Evolutionary conservation across 1,284 basidiomycete species (phyloP).

Genomic region (Fomitiporia mediterranea): DNA sequence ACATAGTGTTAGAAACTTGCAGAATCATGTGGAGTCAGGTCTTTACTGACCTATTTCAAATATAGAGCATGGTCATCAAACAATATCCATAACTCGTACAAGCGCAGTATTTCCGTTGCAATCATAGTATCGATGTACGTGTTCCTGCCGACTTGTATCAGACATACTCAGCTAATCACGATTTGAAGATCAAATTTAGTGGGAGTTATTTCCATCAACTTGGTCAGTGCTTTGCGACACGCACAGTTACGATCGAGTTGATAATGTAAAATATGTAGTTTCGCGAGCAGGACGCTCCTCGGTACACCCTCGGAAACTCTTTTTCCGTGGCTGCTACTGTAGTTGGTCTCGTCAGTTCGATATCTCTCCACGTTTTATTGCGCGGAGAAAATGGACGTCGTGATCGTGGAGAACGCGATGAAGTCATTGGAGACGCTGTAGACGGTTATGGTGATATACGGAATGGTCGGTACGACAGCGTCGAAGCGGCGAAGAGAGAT

Average conservation of each 20-base stretch:
- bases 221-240: conserved; percentile 30
- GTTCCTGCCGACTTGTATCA: neutral
- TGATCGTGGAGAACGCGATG: conserved; percentile 42
- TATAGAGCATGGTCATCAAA: conserved; percentile 59
- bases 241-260: conserved; percentile 15
- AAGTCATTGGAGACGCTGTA: conserved; percentile 36
- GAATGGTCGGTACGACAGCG: conserved; percentile 38
- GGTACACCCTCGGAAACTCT: conserved; percentile 47
- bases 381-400: conserved; percentile 40
- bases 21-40: no score
- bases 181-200: conserved; percentile 39
- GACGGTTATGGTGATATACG: conserved; percentile 11
- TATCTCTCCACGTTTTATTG: conserved; percentile 34
- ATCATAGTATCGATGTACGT: conserved; percentile 52
- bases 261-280: conserved; percentile 26
- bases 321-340: conserved; percentile 46
- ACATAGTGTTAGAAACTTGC: neutral
- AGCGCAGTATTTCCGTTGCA: conserved; percentile 65
- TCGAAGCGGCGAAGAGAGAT: conserved; percentile 48
- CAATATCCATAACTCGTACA: conserved; percentile 72
- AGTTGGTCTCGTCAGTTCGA: conserved; percentile 39
- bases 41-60: neutral
- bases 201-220: conserved; percentile 44
- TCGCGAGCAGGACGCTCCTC: conserved; percentile 36
- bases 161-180: neutral